These are phyloP conservation scores for Beta corolliflora DNA, from an alignment of 179 eudicot species.

Conservation along the genomic window DNA sequence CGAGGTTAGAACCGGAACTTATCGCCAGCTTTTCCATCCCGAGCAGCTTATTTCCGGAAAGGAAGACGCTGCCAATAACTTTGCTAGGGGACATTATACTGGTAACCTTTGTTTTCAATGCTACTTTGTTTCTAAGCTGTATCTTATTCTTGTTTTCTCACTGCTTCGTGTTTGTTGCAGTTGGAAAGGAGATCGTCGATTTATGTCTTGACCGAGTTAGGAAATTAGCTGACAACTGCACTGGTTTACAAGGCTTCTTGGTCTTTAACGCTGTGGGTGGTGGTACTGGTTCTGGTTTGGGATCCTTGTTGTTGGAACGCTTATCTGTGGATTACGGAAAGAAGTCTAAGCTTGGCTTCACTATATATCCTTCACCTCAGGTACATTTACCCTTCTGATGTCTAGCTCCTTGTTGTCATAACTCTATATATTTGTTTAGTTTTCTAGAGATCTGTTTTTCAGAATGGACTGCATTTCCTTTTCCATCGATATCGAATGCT, in stretches of 20 bases:
- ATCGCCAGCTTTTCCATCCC: constrained; percentile 85
- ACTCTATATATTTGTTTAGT: too few relatives aligned
- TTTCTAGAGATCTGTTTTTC: too few relatives aligned
- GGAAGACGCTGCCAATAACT: constrained; percentile 88
- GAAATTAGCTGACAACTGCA: constrained; percentile 85
- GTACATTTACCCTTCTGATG: constrained; percentile 20
- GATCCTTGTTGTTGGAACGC: constrained; percentile 78
- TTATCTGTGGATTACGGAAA: constrained; percentile 83
- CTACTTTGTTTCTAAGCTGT: neutral
- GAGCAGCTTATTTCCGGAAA: constrained; percentile 87
- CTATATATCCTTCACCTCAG: constrained; percentile 89
- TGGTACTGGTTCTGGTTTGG: constrained; percentile 87
- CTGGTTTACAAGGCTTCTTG: constrained; percentile 80
- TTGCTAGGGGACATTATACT: constrained; percentile 85
- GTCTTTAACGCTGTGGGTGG: constrained; percentile 88
- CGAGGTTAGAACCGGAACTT: constrained; percentile 71
- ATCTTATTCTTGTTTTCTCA: too few relatives aligned
- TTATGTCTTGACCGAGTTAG: constrained; percentile 76
- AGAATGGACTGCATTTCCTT: too few relatives aligned
- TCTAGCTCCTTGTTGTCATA: too few relatives aligned
- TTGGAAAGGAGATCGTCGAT: constrained; percentile 85
- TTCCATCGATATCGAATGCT: too few relatives aligned
- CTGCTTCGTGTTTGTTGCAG: constrained; percentile 33
- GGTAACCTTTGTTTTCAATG: constrained; percentile 30
- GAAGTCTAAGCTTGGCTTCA: constrained; percentile 85